Conservation (phyloP, 306 rosid genomes). For the Cucurbita ficifolia region DNA sequence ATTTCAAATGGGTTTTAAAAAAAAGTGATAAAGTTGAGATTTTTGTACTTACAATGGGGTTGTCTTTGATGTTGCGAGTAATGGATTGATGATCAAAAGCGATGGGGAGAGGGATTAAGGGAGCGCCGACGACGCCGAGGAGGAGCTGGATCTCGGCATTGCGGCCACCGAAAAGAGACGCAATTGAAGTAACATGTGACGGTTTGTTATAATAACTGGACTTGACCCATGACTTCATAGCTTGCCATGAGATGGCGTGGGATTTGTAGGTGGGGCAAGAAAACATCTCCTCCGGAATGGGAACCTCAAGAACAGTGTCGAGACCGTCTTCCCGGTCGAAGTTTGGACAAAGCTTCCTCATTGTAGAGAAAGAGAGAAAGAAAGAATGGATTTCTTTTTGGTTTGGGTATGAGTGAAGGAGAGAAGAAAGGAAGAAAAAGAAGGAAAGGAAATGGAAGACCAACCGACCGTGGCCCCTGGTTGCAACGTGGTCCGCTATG, state of each 20-base stretch:
- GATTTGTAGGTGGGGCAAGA: conserved; percentile 22
- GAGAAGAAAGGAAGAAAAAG: background rate
- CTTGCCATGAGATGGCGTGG: conserved; percentile 46
- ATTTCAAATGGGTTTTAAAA: no score
- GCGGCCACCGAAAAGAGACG: conserved; percentile 41
- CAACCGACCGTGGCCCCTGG: conserved; percentile 37
- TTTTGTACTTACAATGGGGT: conserved; percentile 46
- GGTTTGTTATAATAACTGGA: conserved; percentile 25
- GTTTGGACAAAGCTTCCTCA: conserved; percentile 90
- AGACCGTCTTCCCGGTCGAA: conserved; percentile 80
- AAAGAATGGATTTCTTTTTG: background rate
- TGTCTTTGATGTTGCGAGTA: conserved; percentile 53
- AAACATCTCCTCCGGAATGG: conserved; percentile 73
- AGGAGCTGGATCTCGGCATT: conserved; percentile 67
- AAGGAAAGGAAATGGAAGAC: conserved; percentile 6
- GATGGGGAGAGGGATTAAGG: conserved; percentile 63
- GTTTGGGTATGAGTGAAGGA: background rate
- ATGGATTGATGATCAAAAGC: conserved; percentile 29
- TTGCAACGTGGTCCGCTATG: conserved; percentile 54
- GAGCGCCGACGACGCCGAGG: conserved; percentile 85
- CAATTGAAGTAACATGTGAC: conserved; percentile 10
- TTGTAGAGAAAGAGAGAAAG: conserved; percentile 4
- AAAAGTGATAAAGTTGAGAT: background rate
- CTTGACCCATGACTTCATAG: conserved; percentile 70
- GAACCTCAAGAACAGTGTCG: conserved; percentile 93